Base-by-base conservation (phyloP, 2,329 filamentous ascomycete genomes). In the Alternaria ventricosa region DNA sequence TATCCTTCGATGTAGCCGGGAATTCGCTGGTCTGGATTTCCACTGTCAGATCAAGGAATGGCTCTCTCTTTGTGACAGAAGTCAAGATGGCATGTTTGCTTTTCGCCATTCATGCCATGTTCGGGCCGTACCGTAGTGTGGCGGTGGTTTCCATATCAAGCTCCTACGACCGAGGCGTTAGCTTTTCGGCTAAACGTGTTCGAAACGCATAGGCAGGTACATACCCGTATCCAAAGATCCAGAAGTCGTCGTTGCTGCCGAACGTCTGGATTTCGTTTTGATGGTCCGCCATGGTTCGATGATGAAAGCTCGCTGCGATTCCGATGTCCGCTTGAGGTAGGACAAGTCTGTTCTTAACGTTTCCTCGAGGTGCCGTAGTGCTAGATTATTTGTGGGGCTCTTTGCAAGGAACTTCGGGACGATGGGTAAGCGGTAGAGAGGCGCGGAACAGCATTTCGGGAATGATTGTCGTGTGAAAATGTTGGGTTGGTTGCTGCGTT, bases 191-290 rank as follows among this genome's bases (percentile, higher is more conserved):
- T 28, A 27, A 18, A 10, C 23, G 15, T 25, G 15, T 45, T 44
- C 36, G 36, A 41, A 41, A 45, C 15, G 45, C 15, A 11, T 45
- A 7, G 33, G 25, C 15, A 36, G 11, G n/a, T 9, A 28, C 86
- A 70, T 84, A 97, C 95, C 95, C 96, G 77, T 98, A 99, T 66
- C 96, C 96, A 81, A 97, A 98, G 49, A 99, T 85, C 96, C 96
- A 99, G 74, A 98, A 94, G 77, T 97, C 92, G 36, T 87, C 84
- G 23, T 83, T 74, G 23, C 68, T 69, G 25, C 77, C 78, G 50
- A 79, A 79, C 5, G 72, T 69, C 51, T 75, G 75, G 33, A 78
- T 77, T 36, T 75, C 68, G 54, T 64, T 70, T 54, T 71, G 58
- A 54, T 78, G 75, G 20, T 73, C 71, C 11, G 73, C 56, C 74